Evolutionary conservation across 1,284 basidiomycete species (phyloP).

Genomic region (Irpex sp.): DNA sequence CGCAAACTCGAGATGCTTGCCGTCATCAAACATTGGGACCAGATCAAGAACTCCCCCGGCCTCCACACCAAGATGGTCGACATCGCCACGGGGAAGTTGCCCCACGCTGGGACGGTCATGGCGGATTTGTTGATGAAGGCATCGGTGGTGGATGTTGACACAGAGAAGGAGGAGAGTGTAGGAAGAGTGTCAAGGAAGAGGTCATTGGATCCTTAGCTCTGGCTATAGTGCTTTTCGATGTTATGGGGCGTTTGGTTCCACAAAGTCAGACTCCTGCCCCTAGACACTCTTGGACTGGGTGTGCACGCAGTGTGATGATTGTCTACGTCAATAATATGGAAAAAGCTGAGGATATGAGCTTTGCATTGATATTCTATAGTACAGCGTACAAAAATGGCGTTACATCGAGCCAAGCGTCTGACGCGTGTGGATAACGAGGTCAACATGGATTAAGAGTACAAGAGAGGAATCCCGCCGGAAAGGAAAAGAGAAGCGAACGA

Average conservation of each 20-base stretch:
- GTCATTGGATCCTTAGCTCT: background rate
- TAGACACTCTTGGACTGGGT: too few species aligned
- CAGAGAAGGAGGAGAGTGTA: background rate
- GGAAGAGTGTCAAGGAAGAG: background rate
- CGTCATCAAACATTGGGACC: conserved; percentile 12
- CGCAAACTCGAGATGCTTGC: conserved; percentile 5
- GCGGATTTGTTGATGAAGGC: conserved; percentile 8
- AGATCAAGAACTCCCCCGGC: conserved; percentile 1
- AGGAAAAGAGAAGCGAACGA: background rate
- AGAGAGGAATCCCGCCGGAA: background rate
- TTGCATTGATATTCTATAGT: background rate
- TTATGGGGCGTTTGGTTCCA: too few species aligned
- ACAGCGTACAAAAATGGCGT: background rate
- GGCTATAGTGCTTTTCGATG: background rate
- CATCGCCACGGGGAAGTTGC: conserved; percentile 8
- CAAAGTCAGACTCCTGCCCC: too few species aligned
- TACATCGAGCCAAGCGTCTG: background rate
- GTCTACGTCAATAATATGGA: background rate
- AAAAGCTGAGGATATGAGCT: background rate
- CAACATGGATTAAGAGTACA: background rate
- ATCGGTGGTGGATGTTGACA: background rate
- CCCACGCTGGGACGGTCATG: conserved; percentile 8
- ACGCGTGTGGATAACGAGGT: background rate
- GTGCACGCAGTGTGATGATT: too few species aligned
- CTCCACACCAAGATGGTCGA: conserved; percentile 8